Conservation (phyloP, 2,329 filamentous ascomycete species). For the Gaeumannomyces sp. region DNA sequence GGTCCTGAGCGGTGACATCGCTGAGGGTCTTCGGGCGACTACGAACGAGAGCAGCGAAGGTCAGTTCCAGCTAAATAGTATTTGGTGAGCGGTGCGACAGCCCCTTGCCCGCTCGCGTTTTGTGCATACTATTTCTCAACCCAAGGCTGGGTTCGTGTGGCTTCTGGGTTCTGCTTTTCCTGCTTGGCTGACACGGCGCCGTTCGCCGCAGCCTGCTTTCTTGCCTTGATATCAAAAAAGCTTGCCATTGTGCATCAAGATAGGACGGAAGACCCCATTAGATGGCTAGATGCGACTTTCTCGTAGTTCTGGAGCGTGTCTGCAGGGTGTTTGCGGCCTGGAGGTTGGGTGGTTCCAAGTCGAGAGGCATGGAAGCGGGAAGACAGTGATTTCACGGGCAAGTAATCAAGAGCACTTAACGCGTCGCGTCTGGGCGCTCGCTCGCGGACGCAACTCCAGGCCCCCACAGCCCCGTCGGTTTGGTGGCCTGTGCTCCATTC, state of each 20-base stretch:
- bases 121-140: conserved; percentile 89
- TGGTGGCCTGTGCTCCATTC: too few relatives aligned
- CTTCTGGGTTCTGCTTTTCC: conserved; percentile 56
- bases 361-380: background rate
- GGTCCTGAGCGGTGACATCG: conserved; percentile 96
- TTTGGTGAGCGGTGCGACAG: background rate
- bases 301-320: background rate
- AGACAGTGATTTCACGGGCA: background rate
- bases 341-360: background rate
- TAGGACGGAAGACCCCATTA: background rate
- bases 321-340: background rate
- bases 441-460: too few relatives aligned
- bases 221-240: conserved; percentile 94
- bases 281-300: background rate
- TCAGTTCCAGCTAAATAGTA: conserved; percentile 21
- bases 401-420: background rate
- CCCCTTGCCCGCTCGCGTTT: background rate
- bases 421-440: background rate
- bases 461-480: too few relatives aligned
- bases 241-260: conserved; percentile 57
- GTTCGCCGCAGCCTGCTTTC: conserved; percentile 68
- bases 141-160: conserved; percentile 76
- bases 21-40: conserved; percentile 90
- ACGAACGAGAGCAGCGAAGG: conserved; percentile 8
- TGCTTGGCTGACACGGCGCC: conserved; percentile 58